These are phyloP conservation scores for Sclerotinia borealis DNA, from an alignment of 2,329 filamentous ascomycete species.

Conservation along the genomic window DNA sequence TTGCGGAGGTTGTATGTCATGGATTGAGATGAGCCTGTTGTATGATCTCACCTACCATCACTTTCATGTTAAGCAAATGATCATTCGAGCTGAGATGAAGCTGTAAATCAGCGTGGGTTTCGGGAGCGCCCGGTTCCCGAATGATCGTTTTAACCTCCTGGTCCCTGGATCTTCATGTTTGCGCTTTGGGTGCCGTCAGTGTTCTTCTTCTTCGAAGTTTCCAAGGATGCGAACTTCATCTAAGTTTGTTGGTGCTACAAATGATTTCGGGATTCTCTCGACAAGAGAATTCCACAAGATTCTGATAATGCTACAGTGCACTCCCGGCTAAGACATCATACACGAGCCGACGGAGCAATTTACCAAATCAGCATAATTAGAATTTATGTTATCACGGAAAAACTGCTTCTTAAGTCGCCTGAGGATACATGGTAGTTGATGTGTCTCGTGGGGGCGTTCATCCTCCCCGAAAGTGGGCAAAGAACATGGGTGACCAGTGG, in stretches of 20 bases:
- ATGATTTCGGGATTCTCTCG: background rate
- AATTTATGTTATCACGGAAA: background rate
- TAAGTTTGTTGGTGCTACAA: background rate
- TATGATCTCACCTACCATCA: background rate
- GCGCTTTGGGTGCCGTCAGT: background rate
- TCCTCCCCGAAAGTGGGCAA: background rate
- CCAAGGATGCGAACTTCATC: background rate
- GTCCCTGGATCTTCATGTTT: background rate
- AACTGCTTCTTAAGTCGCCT: no score
- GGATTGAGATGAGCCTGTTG: background rate
- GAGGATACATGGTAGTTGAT: background rate
- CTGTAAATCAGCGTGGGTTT: background rate
- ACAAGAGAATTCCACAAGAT: background rate
- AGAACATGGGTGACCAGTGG: background rate
- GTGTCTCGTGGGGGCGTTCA: background rate
- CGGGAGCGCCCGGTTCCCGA: background rate
- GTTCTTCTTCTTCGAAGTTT: background rate
- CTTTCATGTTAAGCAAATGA: background rate
- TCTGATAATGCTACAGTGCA: background rate
- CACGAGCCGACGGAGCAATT: background rate
- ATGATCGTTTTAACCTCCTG: background rate
- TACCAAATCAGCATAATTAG: background rate
- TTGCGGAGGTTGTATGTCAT: background rate
- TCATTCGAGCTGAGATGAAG: background rate
- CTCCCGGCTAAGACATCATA: background rate